phyloP scores from a whole-genome alignment of 495 filamentous ascomycete genomes.

The Chaetomium cochliodes region DNA sequence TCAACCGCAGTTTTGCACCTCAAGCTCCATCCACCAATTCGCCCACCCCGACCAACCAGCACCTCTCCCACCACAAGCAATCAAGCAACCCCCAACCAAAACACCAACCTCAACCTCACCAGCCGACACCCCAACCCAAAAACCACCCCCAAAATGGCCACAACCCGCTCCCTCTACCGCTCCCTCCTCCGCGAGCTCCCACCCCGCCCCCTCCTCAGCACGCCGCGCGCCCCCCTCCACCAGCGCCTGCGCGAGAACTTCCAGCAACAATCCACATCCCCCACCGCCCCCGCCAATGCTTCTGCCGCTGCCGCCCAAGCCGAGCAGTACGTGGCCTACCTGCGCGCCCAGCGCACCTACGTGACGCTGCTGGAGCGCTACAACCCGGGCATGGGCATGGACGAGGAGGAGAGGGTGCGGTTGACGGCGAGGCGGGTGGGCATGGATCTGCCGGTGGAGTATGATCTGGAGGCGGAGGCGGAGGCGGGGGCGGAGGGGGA shows the following conservation, averaged over 20 bases:
- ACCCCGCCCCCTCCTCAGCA: conserved; percentile 56
- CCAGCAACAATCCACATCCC: background rate
- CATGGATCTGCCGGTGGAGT: conserved; percentile 74
- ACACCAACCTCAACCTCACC: background rate
- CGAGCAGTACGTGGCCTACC: conserved; percentile 75
- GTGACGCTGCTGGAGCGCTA: conserved; percentile 79
- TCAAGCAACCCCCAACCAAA: background rate
- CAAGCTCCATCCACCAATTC: background rate
- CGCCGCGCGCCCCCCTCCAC: conserved; percentile 57
- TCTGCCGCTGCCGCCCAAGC: conserved; percentile 51
- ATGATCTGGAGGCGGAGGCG: conserved; percentile 17
- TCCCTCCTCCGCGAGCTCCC: conserved; percentile 89
- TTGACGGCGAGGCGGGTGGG: conserved; percentile 85
- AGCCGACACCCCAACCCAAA: background rate
- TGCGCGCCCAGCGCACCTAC: conserved; percentile 79
- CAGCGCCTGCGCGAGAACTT: conserved; percentile 58
- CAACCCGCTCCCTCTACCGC: conserved; percentile 74
- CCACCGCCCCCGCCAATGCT: background rate
- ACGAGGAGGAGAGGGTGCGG: conserved; percentile 78
- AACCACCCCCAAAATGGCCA: conserved; percentile 19
- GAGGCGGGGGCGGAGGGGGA: conserved; percentile 19
- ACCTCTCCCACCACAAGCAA: background rate
- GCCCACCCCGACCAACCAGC: background rate
- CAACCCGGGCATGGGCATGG: conserved; percentile 83
- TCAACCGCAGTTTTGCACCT: background rate